Evolutionary conservation across 2,329 filamentous ascomycete genomes (phyloP).

Genomic region (Cryphonectria radicalis): DNA sequence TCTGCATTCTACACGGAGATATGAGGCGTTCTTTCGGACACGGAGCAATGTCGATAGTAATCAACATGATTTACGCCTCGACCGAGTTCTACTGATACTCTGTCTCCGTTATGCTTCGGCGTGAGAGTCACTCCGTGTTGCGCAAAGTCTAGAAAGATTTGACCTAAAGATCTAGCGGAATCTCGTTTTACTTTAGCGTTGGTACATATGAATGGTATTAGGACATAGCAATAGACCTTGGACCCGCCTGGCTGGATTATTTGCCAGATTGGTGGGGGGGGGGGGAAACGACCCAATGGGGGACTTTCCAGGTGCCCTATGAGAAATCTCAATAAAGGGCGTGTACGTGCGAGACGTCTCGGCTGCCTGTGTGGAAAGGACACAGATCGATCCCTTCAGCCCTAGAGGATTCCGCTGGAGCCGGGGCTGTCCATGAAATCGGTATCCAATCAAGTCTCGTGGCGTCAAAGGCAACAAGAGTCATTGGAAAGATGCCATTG

Average conservation of each 20-base stretch:
- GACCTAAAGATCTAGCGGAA: not conserved
- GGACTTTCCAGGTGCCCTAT: conserved; percentile 1
- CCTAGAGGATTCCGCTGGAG: not conserved
- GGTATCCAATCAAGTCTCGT: conserved; percentile 8
- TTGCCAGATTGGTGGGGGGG: not conserved
- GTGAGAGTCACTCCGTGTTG: conserved; percentile 18
- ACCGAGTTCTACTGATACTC: not conserved
- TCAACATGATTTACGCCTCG: not conserved
- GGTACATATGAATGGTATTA: not conserved
- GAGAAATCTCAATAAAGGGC: not conserved
- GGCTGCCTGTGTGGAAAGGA: not conserved
- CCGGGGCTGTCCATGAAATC: not conserved
- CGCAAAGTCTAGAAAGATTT: not conserved
- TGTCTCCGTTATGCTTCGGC: conserved; percentile 14
- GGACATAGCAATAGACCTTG: not conserved
- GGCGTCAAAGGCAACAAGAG: not conserved
- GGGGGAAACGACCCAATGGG: not conserved
- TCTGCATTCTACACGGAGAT: not conserved
- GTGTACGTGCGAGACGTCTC: not conserved
- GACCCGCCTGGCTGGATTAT: not conserved
- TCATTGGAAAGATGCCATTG: not conserved
- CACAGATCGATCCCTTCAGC: not conserved
- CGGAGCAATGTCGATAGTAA: not conserved
- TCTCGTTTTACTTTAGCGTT: not conserved
- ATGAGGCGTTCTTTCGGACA: conserved; percentile 2